Percentiles rank a stretch among this genome's conserved stretches.
Conservation (phyloP, 2,329 filamentous ascomycete genomes). For the Zasmidium citrigriseum region DNA sequence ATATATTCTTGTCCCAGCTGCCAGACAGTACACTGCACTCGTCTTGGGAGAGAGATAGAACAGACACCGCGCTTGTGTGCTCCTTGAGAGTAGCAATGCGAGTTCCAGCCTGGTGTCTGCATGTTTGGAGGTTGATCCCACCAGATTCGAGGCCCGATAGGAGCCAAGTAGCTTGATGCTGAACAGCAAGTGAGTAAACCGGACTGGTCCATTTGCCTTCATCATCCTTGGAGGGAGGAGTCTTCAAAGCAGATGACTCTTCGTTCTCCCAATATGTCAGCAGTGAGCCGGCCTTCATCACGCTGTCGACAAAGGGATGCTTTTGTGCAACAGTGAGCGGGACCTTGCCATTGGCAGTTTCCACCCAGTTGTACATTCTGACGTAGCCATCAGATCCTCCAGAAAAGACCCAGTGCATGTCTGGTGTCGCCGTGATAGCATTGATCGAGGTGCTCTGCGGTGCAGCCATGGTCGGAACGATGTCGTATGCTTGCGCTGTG, state of each 20-base stretch:
- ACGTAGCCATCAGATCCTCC: constrained; percentile 95
- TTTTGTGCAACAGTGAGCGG: constrained; percentile 91
- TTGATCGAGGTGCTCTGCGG: constrained; percentile 96
- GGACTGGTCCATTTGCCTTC: constrained; percentile 65
- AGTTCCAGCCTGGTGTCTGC: constrained; percentile 92
- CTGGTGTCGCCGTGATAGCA: constrained; percentile 84
- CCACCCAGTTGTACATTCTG: constrained; percentile 92
- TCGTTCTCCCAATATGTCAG: constrained; percentile 99
- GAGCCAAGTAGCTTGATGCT: constrained; percentile 87
- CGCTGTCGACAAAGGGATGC: constrained; percentile 96
- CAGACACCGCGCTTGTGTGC: constrained; percentile 90
- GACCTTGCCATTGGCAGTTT: constrained; percentile 92
- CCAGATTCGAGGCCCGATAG: constrained; percentile 88
- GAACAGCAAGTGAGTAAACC: constrained; percentile 90
- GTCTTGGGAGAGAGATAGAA: constrained; percentile 77
- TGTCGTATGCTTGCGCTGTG: constrained; percentile 81
- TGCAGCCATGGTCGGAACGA: constrained; percentile 94
- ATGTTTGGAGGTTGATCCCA: constrained; percentile 87
- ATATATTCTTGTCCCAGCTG: constrained; percentile 92
- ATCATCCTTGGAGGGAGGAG: constrained; percentile 43
- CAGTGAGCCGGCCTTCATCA: constrained; percentile 89
- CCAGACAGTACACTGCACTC: constrained; percentile 87
- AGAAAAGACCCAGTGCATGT: constrained; percentile 92
- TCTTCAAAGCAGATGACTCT: constrained; percentile 56
- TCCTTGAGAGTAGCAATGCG: constrained; percentile 77